phyloP scores from a whole-genome alignment of 768 basidiomycete genomes.

The Mrakia blollopis region DNA sequence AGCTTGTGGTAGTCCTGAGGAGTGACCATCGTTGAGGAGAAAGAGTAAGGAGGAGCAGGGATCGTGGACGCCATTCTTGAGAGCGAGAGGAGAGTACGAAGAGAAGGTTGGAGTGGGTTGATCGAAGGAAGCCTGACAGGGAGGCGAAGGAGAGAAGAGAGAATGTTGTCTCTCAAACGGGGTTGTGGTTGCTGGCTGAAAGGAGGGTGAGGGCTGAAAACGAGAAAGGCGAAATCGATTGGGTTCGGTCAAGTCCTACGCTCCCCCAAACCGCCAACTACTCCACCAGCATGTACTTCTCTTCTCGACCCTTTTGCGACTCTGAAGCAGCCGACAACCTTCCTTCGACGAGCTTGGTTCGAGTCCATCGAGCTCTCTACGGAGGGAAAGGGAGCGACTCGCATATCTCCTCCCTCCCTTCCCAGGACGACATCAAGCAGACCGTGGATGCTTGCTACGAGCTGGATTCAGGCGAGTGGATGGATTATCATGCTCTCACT shows the following conservation, averaged over 20 bases:
- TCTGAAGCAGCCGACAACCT: neutral
- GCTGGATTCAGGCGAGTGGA: conserved; percentile 17
- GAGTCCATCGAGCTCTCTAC: conserved; percentile 17
- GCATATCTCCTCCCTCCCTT: neutral
- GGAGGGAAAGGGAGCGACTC: conserved; percentile 18
- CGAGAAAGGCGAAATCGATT: neutral
- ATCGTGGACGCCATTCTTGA: neutral
- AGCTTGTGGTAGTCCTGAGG: conserved; percentile 22
- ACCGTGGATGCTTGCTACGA: conserved; percentile 23
- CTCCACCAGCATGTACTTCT: neutral
- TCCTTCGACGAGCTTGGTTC: neutral
- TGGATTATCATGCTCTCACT: no score
- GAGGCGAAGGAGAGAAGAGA: neutral
- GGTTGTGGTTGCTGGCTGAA: neutral
- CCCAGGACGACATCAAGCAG: neutral
- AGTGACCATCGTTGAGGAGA: neutral
- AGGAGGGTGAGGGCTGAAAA: neutral
- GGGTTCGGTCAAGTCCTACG: neutral
- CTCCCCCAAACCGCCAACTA: neutral
- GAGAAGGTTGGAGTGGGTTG: neutral
- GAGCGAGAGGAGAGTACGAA: neutral
- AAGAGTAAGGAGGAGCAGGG: neutral
- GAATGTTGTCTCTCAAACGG: neutral
- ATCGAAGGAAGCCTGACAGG: neutral
- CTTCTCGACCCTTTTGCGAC: neutral